Conservation (phyloP, 345 rosid species). For the Mangifera indica region DNA sequence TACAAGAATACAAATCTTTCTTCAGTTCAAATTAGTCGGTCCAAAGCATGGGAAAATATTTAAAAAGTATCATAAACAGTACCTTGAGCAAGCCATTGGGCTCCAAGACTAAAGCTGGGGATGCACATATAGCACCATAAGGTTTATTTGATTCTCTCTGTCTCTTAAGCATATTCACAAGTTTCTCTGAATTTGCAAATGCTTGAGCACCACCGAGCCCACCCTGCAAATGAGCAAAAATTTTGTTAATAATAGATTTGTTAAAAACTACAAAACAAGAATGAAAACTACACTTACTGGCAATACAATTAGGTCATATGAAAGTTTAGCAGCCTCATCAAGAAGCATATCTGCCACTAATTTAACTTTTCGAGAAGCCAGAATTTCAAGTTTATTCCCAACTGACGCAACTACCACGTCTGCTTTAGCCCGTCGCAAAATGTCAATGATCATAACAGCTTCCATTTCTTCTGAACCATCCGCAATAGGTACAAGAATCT, state of each 20-base stretch:
- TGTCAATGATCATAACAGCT: conserved; percentile 72
- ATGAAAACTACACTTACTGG: conserved; percentile 51
- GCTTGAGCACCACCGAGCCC: conserved; percentile 96
- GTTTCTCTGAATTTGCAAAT: conserved; percentile 71
- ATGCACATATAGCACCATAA: conserved; percentile 95
- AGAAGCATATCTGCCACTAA: conserved; percentile 82
- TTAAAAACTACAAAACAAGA: conserved; percentile 1
- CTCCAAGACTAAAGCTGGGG: conserved; percentile 90
- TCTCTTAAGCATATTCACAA: conserved; percentile 74
- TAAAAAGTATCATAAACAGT: conserved; percentile 4
- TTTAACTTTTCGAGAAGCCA: conserved; percentile 83
- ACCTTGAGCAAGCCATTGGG: conserved; percentile 94
- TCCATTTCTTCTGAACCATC: conserved; percentile 96
- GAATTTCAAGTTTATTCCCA: conserved; percentile 67
- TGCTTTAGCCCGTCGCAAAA: conserved; percentile 82
- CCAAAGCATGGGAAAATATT: not conserved
- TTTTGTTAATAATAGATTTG: not conserved
- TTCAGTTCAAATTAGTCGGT: not conserved
- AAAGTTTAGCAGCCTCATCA: conserved; percentile 75
- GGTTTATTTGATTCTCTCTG: conserved; percentile 74
- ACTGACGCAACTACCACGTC: conserved; percentile 86
- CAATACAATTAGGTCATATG: conserved; percentile 82
- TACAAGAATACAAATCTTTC: not conserved
- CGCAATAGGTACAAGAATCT: conserved; percentile 94
- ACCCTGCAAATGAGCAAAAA: conserved; percentile 45